Base-by-base conservation (phyloP, 306 rosid species). In the Fragaria vesca region DNA sequence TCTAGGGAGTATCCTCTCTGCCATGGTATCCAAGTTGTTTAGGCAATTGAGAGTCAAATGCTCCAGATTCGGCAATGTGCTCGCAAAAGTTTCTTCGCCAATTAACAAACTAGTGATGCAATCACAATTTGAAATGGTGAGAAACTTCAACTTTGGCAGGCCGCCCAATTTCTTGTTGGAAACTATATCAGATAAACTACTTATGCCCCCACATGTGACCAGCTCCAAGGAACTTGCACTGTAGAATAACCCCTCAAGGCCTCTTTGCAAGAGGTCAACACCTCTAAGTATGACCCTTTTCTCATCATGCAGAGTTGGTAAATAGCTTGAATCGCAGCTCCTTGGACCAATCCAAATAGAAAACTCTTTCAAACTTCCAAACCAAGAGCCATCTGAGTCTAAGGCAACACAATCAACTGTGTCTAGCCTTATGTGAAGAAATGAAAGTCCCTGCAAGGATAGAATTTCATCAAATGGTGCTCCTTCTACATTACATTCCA, bases 401-500 rank as follows among this genome's bases (percentile, higher is more conserved):
- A 76, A 76, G 17, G 79, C 51, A 50, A 50, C 65, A 15, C 79
- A 76, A 66, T 65, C 73, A 76, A 76, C 65, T 48, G 66, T 66
- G 66, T 66, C 38, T 4, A 76, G 73, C 30, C 73, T 66, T 66
- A 76, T 51, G 7, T 66, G 65, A 76, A 76, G 66, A 76, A 66
- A 66, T 50, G 79, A 76, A 76, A 76, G 79, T 8, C 42, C 18
- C 38, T 15, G 69, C 36, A 73, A 50, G 38, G 30, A 43, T 52
- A 47, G 8, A 4, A 80, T 60, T 52, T 73, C 83, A 54, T 66
- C 79, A 80, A 80, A 73, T 40, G 79, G 38, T 54, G 78, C 75
- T 72, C 63, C 45, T 52, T 26, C 32, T 52, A 21, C 74, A 0
- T 77, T 67, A 43, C 74, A 24, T 50, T 68, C 70, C 74, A 77